Base-by-base conservation (phyloP, 768 basidiomycete species). In the Coprinellus micaceus region DNA sequence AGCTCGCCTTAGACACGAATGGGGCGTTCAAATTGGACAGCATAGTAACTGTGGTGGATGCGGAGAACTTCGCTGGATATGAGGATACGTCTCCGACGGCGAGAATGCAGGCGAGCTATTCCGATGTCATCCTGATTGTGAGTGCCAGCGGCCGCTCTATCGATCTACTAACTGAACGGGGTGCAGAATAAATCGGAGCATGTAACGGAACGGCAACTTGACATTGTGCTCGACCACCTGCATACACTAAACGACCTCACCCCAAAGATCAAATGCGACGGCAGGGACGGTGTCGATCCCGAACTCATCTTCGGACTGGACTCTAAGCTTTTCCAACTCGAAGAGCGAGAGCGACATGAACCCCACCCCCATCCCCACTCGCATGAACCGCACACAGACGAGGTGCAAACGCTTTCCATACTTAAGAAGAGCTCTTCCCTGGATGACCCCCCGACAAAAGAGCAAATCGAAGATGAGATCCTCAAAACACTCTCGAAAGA, bases 51-150 rank as follows among this genome's bases (percentile, higher is more conserved):
- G 94, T 96, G 21, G 75, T 98, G 46, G 90, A 92, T 66, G 89
- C 91, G 0, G 91, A 92, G 70, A 96, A 96, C 69, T 98, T 98
- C 68, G 69, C 74, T 13, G 94, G 94, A 2, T 97, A 97, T 69
- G 94, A 97, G 65, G 95, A 98, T 66, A 88, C 84, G 0, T 92
- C 89, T 6, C 88, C 91, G 0, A 95, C 94, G 1, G 94, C 94
- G 21, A 91, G 84, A 67, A 93, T 96, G 86, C 87, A 92, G 74
- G 91, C 95, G n/a, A 89, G 88, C 65, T 98, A 96, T 68, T 94
- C 94, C 2, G 95, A 98, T 67, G 78, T 95, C 37, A 83, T 98
- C 56, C 75, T 98, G 26, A 82, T 98, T 53, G 90, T 91, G 58
- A 57, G 86, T 77, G n/a, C n/a, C n/a, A n/a, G n/a, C n/a, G n/a